Conservation (phyloP, 192 early-diverging fungal genomes). For the Radiomyces spectabilis region DNA sequence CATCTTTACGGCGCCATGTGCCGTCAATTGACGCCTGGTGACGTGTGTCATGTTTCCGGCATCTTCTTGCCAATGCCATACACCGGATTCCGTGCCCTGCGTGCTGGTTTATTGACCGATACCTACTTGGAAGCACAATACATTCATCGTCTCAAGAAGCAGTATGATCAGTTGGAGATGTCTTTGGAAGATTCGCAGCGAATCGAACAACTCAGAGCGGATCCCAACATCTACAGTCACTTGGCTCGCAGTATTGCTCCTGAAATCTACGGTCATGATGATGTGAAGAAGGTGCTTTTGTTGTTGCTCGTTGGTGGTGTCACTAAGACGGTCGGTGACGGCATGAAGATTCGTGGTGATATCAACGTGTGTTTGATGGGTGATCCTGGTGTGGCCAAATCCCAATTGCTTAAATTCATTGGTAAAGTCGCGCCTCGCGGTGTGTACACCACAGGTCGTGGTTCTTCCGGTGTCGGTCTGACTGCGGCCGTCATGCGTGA, state of each 20-base stretch:
- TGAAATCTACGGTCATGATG: slow-evolving; percentile 89
- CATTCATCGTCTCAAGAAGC: slow-evolving; percentile 81
- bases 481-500: slow-evolving; percentile 94
- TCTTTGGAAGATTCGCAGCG: slow-evolving; percentile 43
- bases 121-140: slow-evolving; percentile 91
- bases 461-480: slow-evolving; percentile 91
- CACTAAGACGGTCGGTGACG: slow-evolving; percentile 77
- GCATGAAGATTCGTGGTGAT: slow-evolving; percentile 96
- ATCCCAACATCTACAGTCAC: slow-evolving; percentile 69
- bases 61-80: slow-evolving; percentile 90
- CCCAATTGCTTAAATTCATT: slow-evolving; percentile 92
- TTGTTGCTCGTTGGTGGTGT: slow-evolving; percentile 78
- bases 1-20: slow-evolving; percentile 77
- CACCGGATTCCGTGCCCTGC: slow-evolving; percentile 84
- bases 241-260: slow-evolving; percentile 77
- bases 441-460: slow-evolving; percentile 95
- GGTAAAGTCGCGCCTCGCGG: slow-evolving; percentile 90
- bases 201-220: slow-evolving; percentile 49
- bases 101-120: slow-evolving; percentile 88
- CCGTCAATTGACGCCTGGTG: slow-evolving; percentile 81
- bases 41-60: slow-evolving; percentile 76
- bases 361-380: slow-evolving; percentile 98
- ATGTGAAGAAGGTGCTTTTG: slow-evolving; percentile 88
- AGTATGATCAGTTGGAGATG: slow-evolving; percentile 78
- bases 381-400: slow-evolving; percentile 98